These are phyloP conservation scores for Gaeumannomyces sp. DNA, from an alignment of 2,329 filamentous ascomycete species.

Conservation along the genomic window DNA sequence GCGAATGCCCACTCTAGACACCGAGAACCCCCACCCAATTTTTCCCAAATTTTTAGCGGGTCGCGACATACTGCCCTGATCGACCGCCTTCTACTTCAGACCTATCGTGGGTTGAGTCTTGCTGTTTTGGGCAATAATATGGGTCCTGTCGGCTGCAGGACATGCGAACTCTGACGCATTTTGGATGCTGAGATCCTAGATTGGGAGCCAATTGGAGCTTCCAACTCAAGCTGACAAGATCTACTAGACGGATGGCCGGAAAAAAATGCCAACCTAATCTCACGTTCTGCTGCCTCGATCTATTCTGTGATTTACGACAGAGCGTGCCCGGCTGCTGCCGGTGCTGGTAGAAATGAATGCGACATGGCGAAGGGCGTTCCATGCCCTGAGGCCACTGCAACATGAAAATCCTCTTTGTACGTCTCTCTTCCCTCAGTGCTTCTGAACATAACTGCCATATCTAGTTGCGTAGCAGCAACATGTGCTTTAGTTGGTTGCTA, in stretches of 20 bases:
- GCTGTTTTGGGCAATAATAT: neutral
- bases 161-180: neutral
- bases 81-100: constrained; percentile 6
- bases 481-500: too few relatives aligned
- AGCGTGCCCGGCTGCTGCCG: neutral
- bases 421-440: neutral
- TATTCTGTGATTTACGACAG: neutral
- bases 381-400: constrained; percentile 43
- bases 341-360: constrained; percentile 18
- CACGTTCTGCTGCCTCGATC: neutral
- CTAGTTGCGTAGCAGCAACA: too few relatives aligned
- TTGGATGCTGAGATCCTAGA: neutral
- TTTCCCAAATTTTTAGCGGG: constrained; percentile 10
- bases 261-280: too few relatives aligned
- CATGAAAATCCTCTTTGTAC: constrained; percentile 77
- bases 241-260: neutral
- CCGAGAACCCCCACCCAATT: constrained; percentile 8
- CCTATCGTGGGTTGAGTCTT: too few relatives aligned
- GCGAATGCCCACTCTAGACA: constrained; percentile 11
- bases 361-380: constrained; percentile 35
- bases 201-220: neutral
- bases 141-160: neutral
- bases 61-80: constrained; percentile 7
- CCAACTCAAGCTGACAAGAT: too few relatives aligned
- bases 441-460: neutral